phyloP scores from a whole-genome alignment of 2,329 filamentous ascomycete genomes.

The Xylariaceae sp. region DNA sequence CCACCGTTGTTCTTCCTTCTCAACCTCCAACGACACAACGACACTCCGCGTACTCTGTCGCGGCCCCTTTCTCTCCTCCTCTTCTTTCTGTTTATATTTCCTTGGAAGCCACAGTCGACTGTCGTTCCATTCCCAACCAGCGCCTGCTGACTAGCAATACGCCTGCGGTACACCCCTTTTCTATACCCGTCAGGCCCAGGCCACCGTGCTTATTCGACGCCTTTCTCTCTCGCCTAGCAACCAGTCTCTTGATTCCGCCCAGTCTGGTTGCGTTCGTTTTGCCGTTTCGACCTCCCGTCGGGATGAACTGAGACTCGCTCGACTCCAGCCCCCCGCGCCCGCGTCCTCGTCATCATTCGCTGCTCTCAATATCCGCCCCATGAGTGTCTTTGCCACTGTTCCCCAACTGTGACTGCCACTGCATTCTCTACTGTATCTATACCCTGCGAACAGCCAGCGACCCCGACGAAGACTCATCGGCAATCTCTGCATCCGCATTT shows the following conservation, averaged over 20 bases:
- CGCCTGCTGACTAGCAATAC: not conserved
- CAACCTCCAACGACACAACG: not conserved
- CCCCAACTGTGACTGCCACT: constrained; percentile 20
- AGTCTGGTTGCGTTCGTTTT: constrained; percentile 11
- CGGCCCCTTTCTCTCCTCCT: not conserved
- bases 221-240: not conserved
- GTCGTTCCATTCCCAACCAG: not conserved
- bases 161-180: not conserved
- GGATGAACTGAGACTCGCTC: constrained; percentile 17
- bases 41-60: not conserved
- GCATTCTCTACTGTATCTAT: constrained; percentile 23
- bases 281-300: constrained; percentile 10
- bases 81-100: not conserved
- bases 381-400: constrained; percentile 2
- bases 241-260: constrained; percentile 5
- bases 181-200: not conserved
- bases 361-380: constrained; percentile 5
- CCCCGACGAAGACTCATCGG: too few species aligned
- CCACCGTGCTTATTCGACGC: not conserved
- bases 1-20: not conserved
- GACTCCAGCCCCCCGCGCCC: constrained; percentile 1
- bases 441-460: constrained; percentile 7
- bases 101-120: not conserved
- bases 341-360: constrained; percentile 10
- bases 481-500: constrained; percentile 3